phyloP scores from a whole-genome alignment of 2,329 filamentous ascomycete species.

The Aspergillus sp. region DNA sequence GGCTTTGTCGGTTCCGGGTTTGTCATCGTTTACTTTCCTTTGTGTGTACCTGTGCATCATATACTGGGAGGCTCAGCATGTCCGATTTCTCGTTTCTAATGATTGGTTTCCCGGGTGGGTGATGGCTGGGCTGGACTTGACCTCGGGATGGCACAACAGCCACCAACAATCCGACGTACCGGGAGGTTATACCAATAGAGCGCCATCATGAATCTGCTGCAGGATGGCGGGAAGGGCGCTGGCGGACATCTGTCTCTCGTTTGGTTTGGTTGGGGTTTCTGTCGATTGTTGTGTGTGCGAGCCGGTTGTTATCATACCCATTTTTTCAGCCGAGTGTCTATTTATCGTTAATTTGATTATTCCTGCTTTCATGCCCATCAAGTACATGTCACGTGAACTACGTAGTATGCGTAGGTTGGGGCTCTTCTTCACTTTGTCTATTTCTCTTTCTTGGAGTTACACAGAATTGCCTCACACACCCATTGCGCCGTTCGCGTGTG shows the following conservation, averaged over 20 bases:
- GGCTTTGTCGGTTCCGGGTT: no score
- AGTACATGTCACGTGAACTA: no score
- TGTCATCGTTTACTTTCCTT: no score
- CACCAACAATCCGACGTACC: background rate
- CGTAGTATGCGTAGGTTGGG: no score
- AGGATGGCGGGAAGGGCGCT: constrained; percentile 5
- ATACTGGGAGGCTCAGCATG: no score
- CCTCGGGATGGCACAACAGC: background rate
- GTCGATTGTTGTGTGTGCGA: constrained; percentile 8
- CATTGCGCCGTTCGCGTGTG: constrained; percentile 45
- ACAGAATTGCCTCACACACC: constrained; percentile 42
- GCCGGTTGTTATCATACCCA: constrained; percentile 9
- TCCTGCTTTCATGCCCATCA: background rate
- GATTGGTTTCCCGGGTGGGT: background rate
- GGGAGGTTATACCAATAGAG: background rate
- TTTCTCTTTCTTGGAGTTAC: constrained; percentile 2
- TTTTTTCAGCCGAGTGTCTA: constrained; percentile 2
- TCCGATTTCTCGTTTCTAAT: no score
- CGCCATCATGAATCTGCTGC: constrained; percentile 8
- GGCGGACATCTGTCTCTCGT: constrained; percentile 4
- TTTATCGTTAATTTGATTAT: constrained; percentile 4
- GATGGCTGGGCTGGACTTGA: background rate
- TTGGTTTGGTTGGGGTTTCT: constrained; percentile 3
- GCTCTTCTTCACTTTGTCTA: background rate
- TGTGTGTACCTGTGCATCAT: no score